phyloP scores from a whole-genome alignment of 1,284 basidiomycete species.

The Microbotryomycetes sp. region DNA sequence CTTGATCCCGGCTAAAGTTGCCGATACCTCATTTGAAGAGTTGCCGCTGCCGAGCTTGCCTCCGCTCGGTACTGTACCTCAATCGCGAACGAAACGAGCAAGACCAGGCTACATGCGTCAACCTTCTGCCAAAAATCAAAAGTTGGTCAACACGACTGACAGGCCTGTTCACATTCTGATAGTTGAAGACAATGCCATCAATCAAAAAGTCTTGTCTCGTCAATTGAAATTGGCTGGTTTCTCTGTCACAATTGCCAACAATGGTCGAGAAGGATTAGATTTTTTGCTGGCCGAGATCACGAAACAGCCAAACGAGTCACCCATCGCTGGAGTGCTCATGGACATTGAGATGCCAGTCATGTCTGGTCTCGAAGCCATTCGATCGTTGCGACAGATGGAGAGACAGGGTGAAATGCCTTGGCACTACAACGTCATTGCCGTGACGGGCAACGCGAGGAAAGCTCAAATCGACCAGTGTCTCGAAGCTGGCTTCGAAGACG shows the following conservation, averaged over 20 bases:
- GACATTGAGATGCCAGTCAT: slow-evolving; percentile 33
- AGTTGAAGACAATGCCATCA: slow-evolving; percentile 44
- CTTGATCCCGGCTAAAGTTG: slow-evolving; percentile 15
- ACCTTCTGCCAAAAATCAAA: background rate
- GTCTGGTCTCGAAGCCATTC: slow-evolving; percentile 26
- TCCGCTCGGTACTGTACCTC: background rate
- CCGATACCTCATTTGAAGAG: background rate
- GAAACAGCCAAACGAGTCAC: background rate
- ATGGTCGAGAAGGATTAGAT: slow-evolving; percentile 46
- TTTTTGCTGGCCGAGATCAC: slow-evolving; percentile 33
- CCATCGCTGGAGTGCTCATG: slow-evolving; percentile 18
- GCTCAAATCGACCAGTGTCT: slow-evolving; percentile 1
- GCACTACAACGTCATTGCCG: background rate
- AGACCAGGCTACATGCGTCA: background rate
- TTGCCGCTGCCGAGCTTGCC: background rate
- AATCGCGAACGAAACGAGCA: background rate
- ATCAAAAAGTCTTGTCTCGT: slow-evolving; percentile 44
- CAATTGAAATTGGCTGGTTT: slow-evolving; percentile 44
- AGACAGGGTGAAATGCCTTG: slow-evolving; percentile 3
- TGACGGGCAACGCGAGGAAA: slow-evolving; percentile 5
- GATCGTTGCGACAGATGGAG: slow-evolving; percentile 21
- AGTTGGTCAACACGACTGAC: background rate
- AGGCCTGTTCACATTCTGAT: slow-evolving; percentile 13
- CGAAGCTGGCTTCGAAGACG: background rate
- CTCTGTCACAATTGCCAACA: slow-evolving; percentile 42